phyloP scores from a whole-genome alignment of 2,329 filamentous ascomycete species.

The Cladosporium sphaerospermum region DNA sequence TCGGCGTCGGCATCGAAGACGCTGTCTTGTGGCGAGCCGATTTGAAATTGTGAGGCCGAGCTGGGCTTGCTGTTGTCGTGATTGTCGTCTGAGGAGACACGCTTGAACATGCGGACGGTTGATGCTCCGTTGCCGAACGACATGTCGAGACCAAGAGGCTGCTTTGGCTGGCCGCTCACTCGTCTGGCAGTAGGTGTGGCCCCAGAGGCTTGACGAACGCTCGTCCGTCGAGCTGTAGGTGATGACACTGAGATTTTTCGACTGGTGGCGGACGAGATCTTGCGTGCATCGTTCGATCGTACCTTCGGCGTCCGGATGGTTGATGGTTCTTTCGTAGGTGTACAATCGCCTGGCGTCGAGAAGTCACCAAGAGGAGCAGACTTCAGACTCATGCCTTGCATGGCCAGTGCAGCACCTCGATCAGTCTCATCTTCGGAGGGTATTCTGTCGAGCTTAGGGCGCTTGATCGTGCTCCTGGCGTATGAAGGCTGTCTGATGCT shows the following conservation, averaged over 20 bases:
- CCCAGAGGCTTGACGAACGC: constrained; percentile 29
- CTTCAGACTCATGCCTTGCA: constrained; percentile 39
- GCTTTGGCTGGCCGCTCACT: constrained; percentile 48
- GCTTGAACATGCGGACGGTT: constrained; percentile 83
- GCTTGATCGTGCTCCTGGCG: constrained; percentile 41
- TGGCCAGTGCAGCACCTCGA: constrained; percentile 32
- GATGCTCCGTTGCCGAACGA: constrained; percentile 91
- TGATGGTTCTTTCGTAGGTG: constrained; percentile 23
- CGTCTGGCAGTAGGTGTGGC: constrained; percentile 39
- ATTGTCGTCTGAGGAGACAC: constrained; percentile 55
- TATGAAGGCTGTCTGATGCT: constrained; percentile 47
- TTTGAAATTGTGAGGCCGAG: constrained; percentile 12
- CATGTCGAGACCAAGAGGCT: constrained; percentile 80
- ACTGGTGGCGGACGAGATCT: constrained; percentile 34
- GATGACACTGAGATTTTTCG: constrained; percentile 29
- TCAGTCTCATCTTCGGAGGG: constrained; percentile 34
- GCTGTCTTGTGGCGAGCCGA: constrained; percentile 20
- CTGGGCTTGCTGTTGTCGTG: constrained; percentile 8
- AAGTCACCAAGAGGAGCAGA: constrained; percentile 35
- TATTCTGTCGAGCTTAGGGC: constrained; percentile 42
- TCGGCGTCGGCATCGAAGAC: constrained; percentile 49
- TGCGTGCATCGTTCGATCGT: constrained; percentile 28
- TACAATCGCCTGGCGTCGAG: constrained; percentile 16
- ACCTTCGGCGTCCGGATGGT: constrained; percentile 34
- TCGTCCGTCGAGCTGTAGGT: constrained; percentile 27